Evolutionary conservation across 164 flowering plant species (phyloP).

Genomic region (grape (Vitis vinifera)): DNA sequence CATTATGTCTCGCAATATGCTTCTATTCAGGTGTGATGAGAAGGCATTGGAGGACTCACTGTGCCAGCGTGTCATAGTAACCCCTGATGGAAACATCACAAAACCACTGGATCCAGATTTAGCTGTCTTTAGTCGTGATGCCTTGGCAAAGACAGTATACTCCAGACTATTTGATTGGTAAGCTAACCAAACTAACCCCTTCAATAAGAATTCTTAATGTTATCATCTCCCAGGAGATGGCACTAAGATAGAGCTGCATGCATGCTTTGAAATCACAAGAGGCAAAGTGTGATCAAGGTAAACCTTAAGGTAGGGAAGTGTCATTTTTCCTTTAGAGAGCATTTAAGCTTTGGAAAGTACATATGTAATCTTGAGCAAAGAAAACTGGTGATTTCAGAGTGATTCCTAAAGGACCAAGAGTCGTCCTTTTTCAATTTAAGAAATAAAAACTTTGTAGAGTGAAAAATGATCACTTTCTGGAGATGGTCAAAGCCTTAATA

Average conservation of each 20-base stretch:
- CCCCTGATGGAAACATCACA: slow-evolving; percentile 80
- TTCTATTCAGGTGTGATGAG: slow-evolving; percentile 60
- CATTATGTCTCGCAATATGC: neutral
- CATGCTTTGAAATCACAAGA: neutral
- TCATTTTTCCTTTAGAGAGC: too few relatives aligned
- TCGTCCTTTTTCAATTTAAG: too few relatives aligned
- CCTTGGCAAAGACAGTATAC: slow-evolving; percentile 76
- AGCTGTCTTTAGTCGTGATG: slow-evolving; percentile 72
- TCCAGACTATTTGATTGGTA: slow-evolving; percentile 87
- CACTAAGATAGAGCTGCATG: too few relatives aligned
- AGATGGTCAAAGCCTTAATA: too few relatives aligned
- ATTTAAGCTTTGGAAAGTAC: too few relatives aligned
- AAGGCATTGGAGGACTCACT: slow-evolving; percentile 71
- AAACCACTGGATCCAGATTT: slow-evolving; percentile 68
- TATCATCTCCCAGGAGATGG: too few relatives aligned
- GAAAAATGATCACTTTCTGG: too few relatives aligned
- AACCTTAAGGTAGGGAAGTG: too few relatives aligned
- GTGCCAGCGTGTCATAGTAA: slow-evolving; percentile 79
- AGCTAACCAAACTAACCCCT: slow-evolving; percentile 14
- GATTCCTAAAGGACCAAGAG: too few relatives aligned
- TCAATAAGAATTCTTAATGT: neutral
- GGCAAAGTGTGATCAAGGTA: neutral
- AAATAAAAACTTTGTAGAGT: too few relatives aligned
- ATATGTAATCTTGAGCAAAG: too few relatives aligned
- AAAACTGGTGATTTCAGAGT: too few relatives aligned